Base-by-base conservation (phyloP, 164 flowering plant genomes). In the Paratinospora sagittata region DNA sequence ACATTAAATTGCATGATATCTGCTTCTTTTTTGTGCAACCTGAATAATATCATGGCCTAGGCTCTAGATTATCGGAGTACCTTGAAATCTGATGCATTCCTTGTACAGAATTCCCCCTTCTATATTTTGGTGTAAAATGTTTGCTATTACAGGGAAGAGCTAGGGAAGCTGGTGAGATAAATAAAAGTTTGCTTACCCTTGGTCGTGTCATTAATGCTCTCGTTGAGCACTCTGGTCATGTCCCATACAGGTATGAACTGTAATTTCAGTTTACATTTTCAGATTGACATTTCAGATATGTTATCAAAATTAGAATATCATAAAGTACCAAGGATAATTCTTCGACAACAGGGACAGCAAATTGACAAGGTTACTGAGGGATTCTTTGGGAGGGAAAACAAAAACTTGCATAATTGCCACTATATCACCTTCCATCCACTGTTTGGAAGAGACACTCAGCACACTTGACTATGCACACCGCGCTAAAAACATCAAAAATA, bases 151-250 rank as follows among this genome's bases (percentile, higher is more conserved):
- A 91, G 99, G 99, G 96, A 16, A 91, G 99, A 71, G 99, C 99
- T 45, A 89, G 99, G 79, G 99, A 95, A 84, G 99, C 99, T 62
- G 99, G 99, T 55, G 99, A 95, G 80, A 95, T 95, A 62, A 95
- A 95, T 73, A 95, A 95, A 82, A 95, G 99, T 80, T 82, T 95
- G 45, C 93, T 95, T 30, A 93, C 97, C 21, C 78, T 95, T 65
- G 99, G 99, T 1, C 84, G 99, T 64, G 99, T 95, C 16, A 95
- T 95, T 14, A 92, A 82, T 82, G 96, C 99, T 66, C 90, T 96
- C 62, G 99, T 96, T 19, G 99, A 93, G 78, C 98, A 96, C 81
- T 91, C 86, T 75, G 97, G 96, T 1, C 99, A 96, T 71, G 70
- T 96, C 27, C 97, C 99, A 1, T 96, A 96, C 87, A 91, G 99